Evolutionary conservation across 2,329 filamentous ascomycete species (phyloP).

Genomic region (Phoma sp.): DNA sequence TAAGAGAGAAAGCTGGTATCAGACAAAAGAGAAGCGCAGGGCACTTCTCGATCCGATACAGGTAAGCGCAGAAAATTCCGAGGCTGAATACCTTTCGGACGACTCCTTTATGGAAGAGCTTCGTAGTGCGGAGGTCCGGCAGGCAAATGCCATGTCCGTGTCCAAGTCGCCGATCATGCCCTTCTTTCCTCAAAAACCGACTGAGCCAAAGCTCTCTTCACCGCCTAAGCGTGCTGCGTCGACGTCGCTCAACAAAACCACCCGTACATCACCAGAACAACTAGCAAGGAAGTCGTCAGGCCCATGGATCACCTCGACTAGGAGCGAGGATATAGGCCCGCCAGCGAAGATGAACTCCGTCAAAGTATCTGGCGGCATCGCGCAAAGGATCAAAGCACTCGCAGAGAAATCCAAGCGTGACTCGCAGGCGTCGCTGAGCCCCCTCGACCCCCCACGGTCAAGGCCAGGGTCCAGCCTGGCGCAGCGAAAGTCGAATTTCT

Average conservation of each 20-base stretch:
- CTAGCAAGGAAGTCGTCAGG: conserved; percentile 38
- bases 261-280: conserved; percentile 38
- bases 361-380: conserved; percentile 88
- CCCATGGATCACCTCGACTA: conserved; percentile 29
- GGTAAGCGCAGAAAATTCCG: conserved; percentile 46
- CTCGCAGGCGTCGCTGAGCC: conserved; percentile 36
- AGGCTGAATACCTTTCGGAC: conserved; percentile 67
- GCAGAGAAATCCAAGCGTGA: conserved; percentile 72
- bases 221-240: conserved; percentile 44
- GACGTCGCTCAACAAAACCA: conserved; percentile 38
- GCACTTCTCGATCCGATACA: conserved; percentile 50
- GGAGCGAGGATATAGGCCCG: conserved; percentile 9
- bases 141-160: conserved; percentile 75
- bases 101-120: conserved; percentile 86
- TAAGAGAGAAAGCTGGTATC: conserved; percentile 35
- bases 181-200: conserved; percentile 55
- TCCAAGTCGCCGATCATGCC: conserved; percentile 83
- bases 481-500: conserved; percentile 49
- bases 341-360: conserved; percentile 67
- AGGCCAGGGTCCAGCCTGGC: conserved; percentile 37
- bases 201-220: conserved; percentile 25
- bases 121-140: conserved; percentile 78
- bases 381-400: conserved; percentile 90
- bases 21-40: conserved; percentile 48
- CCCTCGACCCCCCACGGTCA: conserved; percentile 17